Conservation (phyloP, 495 filamentous ascomycete genomes). For the Xylaria grammica region DNA sequence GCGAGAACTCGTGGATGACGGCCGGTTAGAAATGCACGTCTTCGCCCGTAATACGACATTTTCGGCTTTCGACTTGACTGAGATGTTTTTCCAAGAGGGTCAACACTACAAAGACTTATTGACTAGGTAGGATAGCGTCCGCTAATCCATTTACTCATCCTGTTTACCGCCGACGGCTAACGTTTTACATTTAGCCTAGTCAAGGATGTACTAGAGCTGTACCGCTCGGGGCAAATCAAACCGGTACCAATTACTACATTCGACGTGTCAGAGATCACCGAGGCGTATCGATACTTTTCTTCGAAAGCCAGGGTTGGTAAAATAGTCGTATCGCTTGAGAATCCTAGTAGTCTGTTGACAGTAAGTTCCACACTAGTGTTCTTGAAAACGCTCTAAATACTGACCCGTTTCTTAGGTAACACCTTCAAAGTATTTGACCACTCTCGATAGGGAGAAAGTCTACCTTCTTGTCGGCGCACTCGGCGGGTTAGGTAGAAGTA, state of each 20-base stretch:
- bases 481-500: slow-evolving; percentile 57
- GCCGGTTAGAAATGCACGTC: slow-evolving; percentile 39
- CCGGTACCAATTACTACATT: slow-evolving; percentile 19
- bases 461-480: slow-evolving; percentile 59
- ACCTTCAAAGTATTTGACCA: not conserved
- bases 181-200: not conserved
- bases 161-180: not conserved
- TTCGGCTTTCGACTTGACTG: slow-evolving; percentile 37
- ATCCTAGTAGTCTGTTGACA: slow-evolving; percentile 12
- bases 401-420: not conserved
- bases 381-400: not conserved
- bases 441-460: slow-evolving; percentile 37
- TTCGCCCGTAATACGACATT: slow-evolving; percentile 38
- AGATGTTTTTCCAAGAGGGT: slow-evolving; percentile 17
- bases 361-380: not conserved
- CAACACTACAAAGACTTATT: slow-evolving; percentile 11
- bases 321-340: slow-evolving; percentile 48
- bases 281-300: slow-evolving; percentile 29
- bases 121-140: not conserved
- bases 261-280: slow-evolving; percentile 18
- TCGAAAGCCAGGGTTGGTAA: slow-evolving; percentile 53
- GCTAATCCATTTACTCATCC: not conserved
- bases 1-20: slow-evolving; percentile 34
- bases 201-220: slow-evolving; percentile 22
- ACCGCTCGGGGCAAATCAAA: slow-evolving; percentile 22